Conservation (phyloP, 345 rosid genomes). For the Draba incana region DNA sequence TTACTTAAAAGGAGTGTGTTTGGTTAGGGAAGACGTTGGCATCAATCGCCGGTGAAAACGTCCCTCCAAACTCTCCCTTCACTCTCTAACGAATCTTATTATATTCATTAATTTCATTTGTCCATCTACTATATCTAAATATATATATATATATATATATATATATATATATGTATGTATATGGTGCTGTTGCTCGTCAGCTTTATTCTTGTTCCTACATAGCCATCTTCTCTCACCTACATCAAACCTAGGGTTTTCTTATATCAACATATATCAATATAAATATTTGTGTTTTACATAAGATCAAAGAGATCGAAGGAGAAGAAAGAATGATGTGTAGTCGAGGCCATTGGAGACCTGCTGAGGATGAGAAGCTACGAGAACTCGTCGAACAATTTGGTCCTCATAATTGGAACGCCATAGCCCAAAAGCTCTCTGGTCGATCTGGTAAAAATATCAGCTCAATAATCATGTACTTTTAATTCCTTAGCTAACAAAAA, state of each 20-base stretch:
- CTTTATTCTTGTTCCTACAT: constrained; percentile 45
- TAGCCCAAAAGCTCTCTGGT: constrained; percentile 81
- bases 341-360: constrained; percentile 82
- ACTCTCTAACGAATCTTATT: constrained; percentile 60
- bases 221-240: constrained; percentile 43
- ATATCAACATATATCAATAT: constrained; percentile 20
- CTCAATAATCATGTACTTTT: background rate
- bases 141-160: background rate
- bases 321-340: constrained; percentile 50
- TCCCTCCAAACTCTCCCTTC: constrained; percentile 53
- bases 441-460: constrained; percentile 70
- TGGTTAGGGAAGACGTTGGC: constrained; percentile 83
- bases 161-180: constrained; percentile 24
- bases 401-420: constrained; percentile 96
- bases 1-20: constrained; percentile 54
- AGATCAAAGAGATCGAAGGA: constrained; percentile 11
- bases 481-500: background rate
- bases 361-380: constrained; percentile 68
- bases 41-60: constrained; percentile 53
- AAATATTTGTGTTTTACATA: constrained; percentile 8
- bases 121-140: background rate
- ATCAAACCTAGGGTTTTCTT: constrained; percentile 40
- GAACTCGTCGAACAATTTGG: constrained; percentile 84
- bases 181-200: constrained; percentile 44
- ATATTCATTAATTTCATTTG: constrained; percentile 7